Conservation (phyloP, 768 basidiomycete species). For the Trametes maxima region DNA sequence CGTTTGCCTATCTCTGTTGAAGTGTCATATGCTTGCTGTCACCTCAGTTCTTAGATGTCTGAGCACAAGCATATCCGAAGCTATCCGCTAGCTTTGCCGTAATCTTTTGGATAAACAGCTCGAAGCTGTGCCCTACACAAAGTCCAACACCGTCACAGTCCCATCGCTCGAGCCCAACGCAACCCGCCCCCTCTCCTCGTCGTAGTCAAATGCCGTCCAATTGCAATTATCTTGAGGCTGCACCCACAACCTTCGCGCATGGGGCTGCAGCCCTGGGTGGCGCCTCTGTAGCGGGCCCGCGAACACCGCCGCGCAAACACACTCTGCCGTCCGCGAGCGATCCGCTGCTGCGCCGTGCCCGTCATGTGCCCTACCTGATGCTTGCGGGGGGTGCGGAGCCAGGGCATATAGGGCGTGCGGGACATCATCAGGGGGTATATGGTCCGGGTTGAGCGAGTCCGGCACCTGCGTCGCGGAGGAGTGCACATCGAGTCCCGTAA, state of each 20-base stretch:
- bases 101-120: no score
- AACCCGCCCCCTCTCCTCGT: conserved; percentile 56
- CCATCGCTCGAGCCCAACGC: conserved; percentile 56
- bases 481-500: conserved; percentile 31
- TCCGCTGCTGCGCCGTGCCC: background rate
- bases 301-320: conserved; percentile 51
- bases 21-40: no score
- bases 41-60: no score
- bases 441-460: conserved; percentile 12
- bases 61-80: no score
- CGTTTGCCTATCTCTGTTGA: no score
- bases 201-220: conserved; percentile 66
- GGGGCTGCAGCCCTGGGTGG: conserved; percentile 17
- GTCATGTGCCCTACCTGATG: background rate
- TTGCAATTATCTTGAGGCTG: conserved; percentile 36
- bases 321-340: conserved; percentile 33
- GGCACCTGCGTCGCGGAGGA: conserved; percentile 20
- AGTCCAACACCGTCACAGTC: conserved; percentile 43
- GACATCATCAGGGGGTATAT: conserved; percentile 10
- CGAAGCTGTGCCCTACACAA: conserved; percentile 1
- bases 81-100: no score
- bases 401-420: no score
- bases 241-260: conserved; percentile 35
- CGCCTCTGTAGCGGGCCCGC: conserved; percentile 45
- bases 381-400: no score